Percentiles rank a stretch among this genome's conserved stretches.
These are phyloP conservation scores for Sungouiozyma ichnusensis DNA, from an alignment of 805 yeast species.

Conservation along the genomic window DNA sequence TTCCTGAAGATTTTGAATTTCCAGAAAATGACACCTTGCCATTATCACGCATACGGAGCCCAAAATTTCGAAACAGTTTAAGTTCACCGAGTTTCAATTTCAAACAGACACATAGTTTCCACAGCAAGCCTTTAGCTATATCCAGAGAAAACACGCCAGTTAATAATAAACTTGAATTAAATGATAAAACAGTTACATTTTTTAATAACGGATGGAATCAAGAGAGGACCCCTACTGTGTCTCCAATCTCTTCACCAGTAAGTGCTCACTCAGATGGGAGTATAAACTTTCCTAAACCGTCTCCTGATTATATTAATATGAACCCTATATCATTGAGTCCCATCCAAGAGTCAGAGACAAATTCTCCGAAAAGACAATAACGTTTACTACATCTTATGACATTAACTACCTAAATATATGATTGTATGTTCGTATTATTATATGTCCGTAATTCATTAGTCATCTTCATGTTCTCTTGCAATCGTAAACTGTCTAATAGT, in stretches of 20 bases:
- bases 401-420: not conserved
- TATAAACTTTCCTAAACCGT: constrained; percentile 13
- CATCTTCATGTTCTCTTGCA: constrained; percentile 1
- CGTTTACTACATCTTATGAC: not conserved
- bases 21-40: constrained; percentile 18
- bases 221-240: constrained; percentile 4
- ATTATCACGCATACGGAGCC: constrained; percentile 3
- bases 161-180: constrained; percentile 29
- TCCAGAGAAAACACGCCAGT: constrained; percentile 24
- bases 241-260: constrained; percentile 3
- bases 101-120: constrained; percentile 25
- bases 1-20: constrained; percentile 37
- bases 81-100: constrained; percentile 12
- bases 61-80: constrained; percentile 3
- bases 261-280: not conserved
- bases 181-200: constrained; percentile 32
- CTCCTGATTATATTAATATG: constrained; percentile 15
- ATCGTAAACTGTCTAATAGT: not conserved
- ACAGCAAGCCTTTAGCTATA: constrained; percentile 20
- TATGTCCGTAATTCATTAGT: not conserved
- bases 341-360: constrained; percentile 26
- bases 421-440: not conserved
- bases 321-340: constrained; percentile 22
- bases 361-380: constrained; percentile 15
- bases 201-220: constrained; percentile 18